phyloP scores from a whole-genome alignment of 495 filamentous ascomycete species.

The Aspergillus bertholletiae region DNA sequence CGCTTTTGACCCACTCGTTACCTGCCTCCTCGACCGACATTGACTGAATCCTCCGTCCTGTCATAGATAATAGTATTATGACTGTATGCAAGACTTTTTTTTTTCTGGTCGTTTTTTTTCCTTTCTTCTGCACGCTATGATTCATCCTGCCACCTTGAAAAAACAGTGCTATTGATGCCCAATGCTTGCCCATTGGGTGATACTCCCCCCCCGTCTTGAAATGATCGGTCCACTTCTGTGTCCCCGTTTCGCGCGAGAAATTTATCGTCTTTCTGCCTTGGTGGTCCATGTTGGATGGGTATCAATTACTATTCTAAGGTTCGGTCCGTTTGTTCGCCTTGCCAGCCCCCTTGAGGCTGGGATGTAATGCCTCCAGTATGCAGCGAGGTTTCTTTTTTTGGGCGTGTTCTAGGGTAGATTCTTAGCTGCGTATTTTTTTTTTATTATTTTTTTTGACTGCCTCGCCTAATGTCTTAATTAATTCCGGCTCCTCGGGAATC shows the following conservation, averaged over 20 bases:
- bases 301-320: slow-evolving; percentile 25
- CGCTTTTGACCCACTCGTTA: slow-evolving; percentile 16
- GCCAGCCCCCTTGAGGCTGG: slow-evolving; percentile 22
- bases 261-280: slow-evolving; percentile 18
- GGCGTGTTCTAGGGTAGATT: slow-evolving; percentile 17
- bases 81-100: not conserved
- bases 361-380: slow-evolving; percentile 12
- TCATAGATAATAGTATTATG: not conserved
- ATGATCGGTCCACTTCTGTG: slow-evolving; percentile 21
- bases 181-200: slow-evolving; percentile 35
- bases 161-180: slow-evolving; percentile 36
- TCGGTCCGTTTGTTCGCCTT: slow-evolving; percentile 23
- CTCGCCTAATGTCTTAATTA: slow-evolving; percentile 8
- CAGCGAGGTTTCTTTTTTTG: slow-evolving; percentile 13
- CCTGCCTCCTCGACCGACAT: slow-evolving; percentile 5
- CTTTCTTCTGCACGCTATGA: not conserved
- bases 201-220: slow-evolving; percentile 22
- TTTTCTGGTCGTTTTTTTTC: slow-evolving; percentile 8
- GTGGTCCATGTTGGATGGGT: slow-evolving; percentile 25
- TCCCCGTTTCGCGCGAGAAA: slow-evolving; percentile 17
- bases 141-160: slow-evolving; percentile 21
- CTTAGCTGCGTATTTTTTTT: slow-evolving; percentile 15
- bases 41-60: not conserved
- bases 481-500: slow-evolving; percentile 15
- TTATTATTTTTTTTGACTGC: not conserved